A percentile compares a stretch with the other conserved stretches of the same genome.
Evolutionary conservation across 371 early-diverging fungal genomes (phyloP).

Genomic region (Mucor indicus): DNA sequence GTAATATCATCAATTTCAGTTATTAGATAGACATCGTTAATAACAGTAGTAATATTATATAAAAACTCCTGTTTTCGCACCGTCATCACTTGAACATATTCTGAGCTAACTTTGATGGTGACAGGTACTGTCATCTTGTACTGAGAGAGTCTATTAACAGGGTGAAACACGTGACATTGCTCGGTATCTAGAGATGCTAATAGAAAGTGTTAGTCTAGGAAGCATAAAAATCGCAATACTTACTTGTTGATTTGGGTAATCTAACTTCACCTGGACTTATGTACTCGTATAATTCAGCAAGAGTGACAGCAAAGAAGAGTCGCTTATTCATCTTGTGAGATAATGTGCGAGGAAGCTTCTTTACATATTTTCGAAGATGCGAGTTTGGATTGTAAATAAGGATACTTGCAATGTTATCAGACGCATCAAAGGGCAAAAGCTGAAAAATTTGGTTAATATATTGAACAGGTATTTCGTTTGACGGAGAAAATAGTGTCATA

Average conservation of each 20-base stretch:
- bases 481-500: constrained; percentile 73
- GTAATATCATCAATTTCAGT: constrained; percentile 82
- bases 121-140: constrained; percentile 70
- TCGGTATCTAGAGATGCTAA: constrained; percentile 69
- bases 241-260: constrained; percentile 75
- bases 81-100: constrained; percentile 79
- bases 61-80: constrained; percentile 66
- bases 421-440: constrained; percentile 64
- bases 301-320: constrained; percentile 59
- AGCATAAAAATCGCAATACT: constrained; percentile 1
- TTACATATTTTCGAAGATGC: constrained; percentile 68
- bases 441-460: constrained; percentile 75
- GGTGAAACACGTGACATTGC: constrained; percentile 58
- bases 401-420: constrained; percentile 52
- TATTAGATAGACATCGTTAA: constrained; percentile 87
- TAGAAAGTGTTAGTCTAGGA: background rate
- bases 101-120: constrained; percentile 76
- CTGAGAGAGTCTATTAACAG: constrained; percentile 64
- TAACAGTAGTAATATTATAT: constrained; percentile 65
- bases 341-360: constrained; percentile 56
- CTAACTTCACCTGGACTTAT: constrained; percentile 68
- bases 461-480: constrained; percentile 79
- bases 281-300: constrained; percentile 71
- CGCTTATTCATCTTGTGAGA: constrained; percentile 62
- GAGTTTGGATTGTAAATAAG: constrained; percentile 83